These are phyloP conservation scores for Plectosphaerella plurivora DNA, from an alignment of 2,329 filamentous ascomycete genomes.

Conservation along the genomic window DNA sequence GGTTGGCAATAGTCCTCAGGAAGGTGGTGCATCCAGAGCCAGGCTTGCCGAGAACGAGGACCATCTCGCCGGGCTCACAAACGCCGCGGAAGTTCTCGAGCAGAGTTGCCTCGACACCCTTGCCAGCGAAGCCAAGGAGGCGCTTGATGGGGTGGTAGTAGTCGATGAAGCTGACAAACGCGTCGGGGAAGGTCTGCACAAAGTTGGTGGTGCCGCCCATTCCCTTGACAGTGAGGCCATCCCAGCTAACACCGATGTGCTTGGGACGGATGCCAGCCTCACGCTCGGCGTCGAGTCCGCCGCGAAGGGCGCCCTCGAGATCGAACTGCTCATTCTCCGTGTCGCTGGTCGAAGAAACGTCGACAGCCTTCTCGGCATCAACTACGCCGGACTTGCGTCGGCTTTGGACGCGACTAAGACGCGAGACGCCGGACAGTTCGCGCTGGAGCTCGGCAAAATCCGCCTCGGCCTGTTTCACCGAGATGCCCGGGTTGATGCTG, in stretches of 20 bases:
- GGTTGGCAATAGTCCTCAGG: slow-evolving; percentile 64
- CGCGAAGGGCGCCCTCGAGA: slow-evolving; percentile 68
- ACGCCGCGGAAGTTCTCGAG: slow-evolving; percentile 68
- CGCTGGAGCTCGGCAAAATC: slow-evolving; percentile 67
- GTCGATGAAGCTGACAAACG: slow-evolving; percentile 73
- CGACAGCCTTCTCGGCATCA: slow-evolving; percentile 57
- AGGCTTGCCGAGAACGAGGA: slow-evolving; percentile 74
- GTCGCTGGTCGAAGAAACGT: slow-evolving; percentile 31
- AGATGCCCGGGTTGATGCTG: slow-evolving; percentile 44
- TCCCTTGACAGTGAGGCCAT: slow-evolving; percentile 70
- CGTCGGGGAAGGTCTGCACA: slow-evolving; percentile 71
- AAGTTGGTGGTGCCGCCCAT: slow-evolving; percentile 71
- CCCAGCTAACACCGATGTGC: slow-evolving; percentile 76
- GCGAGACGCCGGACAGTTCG: slow-evolving; percentile 54
- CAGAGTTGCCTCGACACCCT: slow-evolving; percentile 68
- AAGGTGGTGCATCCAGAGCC: slow-evolving; percentile 70
- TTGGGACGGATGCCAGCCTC: slow-evolving; percentile 78
- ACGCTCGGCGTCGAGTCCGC: slow-evolving; percentile 65
- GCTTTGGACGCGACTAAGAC: slow-evolving; percentile 38
- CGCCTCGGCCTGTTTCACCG: slow-evolving; percentile 62
- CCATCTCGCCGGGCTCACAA: slow-evolving; percentile 80
- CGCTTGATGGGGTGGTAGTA: slow-evolving; percentile 60
- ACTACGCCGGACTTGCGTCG: slow-evolving; percentile 16
- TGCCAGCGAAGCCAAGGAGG: slow-evolving; percentile 61
- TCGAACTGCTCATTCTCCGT: slow-evolving; percentile 62